Conservation (phyloP, 2,329 filamentous ascomycete species). For the Phialophora chinensis region DNA sequence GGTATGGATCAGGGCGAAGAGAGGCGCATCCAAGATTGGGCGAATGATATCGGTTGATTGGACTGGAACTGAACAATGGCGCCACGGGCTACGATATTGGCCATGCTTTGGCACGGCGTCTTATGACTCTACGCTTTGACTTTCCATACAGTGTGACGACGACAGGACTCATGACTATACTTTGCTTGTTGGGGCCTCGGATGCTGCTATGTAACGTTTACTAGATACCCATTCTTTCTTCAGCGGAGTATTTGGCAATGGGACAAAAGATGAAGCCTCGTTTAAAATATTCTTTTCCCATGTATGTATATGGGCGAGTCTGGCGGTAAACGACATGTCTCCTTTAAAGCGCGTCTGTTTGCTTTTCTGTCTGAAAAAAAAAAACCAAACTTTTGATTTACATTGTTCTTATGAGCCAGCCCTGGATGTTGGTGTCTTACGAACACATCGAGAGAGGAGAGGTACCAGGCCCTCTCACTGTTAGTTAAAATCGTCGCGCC, state of each 20-base stretch:
- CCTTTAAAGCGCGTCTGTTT: background rate
- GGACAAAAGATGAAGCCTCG: background rate
- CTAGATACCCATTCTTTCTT: background rate
- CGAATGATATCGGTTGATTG: constrained; percentile 22
- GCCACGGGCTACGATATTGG: background rate
- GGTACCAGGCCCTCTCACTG: background rate
- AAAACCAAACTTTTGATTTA: background rate
- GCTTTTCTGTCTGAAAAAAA: background rate
- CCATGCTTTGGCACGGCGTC: background rate
- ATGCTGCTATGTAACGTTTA: background rate
- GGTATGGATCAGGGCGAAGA: constrained; percentile 53
- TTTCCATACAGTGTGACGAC: constrained; percentile 10
- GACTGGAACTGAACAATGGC: background rate
- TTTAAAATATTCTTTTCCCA: background rate
- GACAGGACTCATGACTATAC: constrained; percentile 17
- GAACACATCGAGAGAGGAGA: background rate
- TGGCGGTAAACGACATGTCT: background rate
- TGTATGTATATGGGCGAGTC: background rate
- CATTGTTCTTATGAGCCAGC: background rate
- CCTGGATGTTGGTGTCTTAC: background rate
- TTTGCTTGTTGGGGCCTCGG: background rate
- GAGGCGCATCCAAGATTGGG: constrained; percentile 34
- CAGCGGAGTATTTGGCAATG: background rate
- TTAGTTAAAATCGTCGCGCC: background rate
- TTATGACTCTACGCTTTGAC: background rate